Evolutionary conservation across 257 asterid genomes (phyloP).

Genomic region (Anisodus tanguticus): DNA sequence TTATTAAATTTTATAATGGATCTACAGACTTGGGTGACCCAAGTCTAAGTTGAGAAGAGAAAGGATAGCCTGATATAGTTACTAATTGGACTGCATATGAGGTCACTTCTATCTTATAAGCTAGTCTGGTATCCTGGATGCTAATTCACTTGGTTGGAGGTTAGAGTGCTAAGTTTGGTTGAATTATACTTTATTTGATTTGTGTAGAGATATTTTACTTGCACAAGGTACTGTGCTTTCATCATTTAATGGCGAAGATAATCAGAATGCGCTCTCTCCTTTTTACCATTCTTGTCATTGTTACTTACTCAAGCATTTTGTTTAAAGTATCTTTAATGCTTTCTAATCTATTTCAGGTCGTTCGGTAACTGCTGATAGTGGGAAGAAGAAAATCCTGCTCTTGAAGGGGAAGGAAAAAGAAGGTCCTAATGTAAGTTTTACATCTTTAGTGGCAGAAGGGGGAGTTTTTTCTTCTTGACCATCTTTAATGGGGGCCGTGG

Average conservation of each 20-base stretch:
- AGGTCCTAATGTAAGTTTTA: constrained; percentile 62
- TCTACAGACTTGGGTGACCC: background rate
- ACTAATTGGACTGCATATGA: background rate
- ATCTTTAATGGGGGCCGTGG: background rate
- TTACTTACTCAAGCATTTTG: background rate
- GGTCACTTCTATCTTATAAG: background rate
- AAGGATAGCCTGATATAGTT: constrained; percentile 6
- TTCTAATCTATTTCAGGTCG: constrained; percentile 44
- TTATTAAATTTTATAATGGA: background rate
- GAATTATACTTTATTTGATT: background rate
- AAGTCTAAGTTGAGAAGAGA: constrained; percentile 4
- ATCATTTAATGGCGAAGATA: background rate
- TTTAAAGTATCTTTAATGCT: background rate
- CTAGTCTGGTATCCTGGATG: background rate
- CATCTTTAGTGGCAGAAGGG: background rate
- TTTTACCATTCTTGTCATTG: background rate
- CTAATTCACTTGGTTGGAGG: constrained; percentile 11
- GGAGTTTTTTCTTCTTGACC: background rate
- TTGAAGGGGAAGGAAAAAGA: constrained; percentile 85
- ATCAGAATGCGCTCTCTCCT: background rate
- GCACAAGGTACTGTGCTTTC: background rate
- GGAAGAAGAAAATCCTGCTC: constrained; percentile 81
- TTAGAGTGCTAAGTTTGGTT: background rate
- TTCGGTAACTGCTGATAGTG: constrained; percentile 49
- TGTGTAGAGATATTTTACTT: constrained; percentile 15